These are phyloP conservation scores for Berberis vulgaris DNA, from an alignment of 164 flowering plant species.

Conservation along the genomic window DNA sequence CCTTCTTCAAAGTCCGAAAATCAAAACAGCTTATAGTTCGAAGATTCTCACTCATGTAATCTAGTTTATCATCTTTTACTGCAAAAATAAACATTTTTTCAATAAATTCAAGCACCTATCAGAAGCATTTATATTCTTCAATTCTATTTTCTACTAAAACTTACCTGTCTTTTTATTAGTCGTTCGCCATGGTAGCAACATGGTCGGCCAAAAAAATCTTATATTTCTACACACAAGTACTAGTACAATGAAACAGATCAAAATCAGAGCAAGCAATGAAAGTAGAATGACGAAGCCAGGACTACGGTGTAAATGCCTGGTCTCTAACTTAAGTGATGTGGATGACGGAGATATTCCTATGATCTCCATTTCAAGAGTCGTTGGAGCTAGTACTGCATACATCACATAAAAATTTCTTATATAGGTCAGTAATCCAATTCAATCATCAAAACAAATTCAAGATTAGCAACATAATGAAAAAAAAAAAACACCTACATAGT, in stretches of 20 bases:
- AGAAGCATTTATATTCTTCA: background rate
- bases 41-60: conserved; percentile 44
- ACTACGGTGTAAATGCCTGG: background rate
- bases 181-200: conserved; percentile 1
- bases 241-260: conserved; percentile 28
- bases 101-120: background rate
- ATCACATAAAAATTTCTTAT: background rate
- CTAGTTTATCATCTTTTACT: conserved; percentile 17
- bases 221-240: conserved; percentile 27
- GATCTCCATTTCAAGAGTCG: conserved; percentile 2
- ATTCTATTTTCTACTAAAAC: too few relatives aligned
- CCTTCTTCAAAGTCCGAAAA: conserved; percentile 48
- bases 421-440: too few relatives aligned
- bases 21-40: conserved; percentile 44
- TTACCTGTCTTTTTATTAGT: conserved; percentile 21
- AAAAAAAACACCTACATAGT: too few relatives aligned
- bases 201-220: conserved; percentile 17
- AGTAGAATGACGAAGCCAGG: conserved; percentile 33
- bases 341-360: background rate
- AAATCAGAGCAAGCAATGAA: conserved; percentile 29
- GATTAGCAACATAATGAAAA: too few relatives aligned
- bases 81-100: conserved; percentile 1
- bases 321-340: background rate
- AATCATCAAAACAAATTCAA: too few relatives aligned
- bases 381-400: conserved; percentile 18